Evolutionary conservation across 768 basidiomycete genomes (phyloP), one percentile per base, ranked within the genome.

Genomic region (Thelephora aurantiotincta): DNA sequence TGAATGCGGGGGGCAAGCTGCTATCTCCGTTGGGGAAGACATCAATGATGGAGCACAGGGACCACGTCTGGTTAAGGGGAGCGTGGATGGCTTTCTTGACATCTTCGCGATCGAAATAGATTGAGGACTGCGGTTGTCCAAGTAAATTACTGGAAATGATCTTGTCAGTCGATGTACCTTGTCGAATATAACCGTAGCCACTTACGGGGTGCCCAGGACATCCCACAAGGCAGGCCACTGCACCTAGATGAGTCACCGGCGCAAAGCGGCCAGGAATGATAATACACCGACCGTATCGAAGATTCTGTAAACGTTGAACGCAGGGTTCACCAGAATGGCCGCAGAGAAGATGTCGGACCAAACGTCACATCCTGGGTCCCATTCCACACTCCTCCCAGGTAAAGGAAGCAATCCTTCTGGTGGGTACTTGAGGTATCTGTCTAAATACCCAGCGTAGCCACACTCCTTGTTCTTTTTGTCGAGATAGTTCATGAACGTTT

Each of bases 231-330:
- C 68, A 0, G 82, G 84, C 61, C 66, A 83, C 53, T 68, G 41
- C 9, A 19, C n/a, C n/a, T n/a, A n/a, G n/a, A n/a, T n/a, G 1
- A 33, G n/a, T n/a, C n/a, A n/a, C n/a, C n/a, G n/a, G n/a, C n/a
- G n/a, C n/a, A n/a, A n/a, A n/a, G n/a, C n/a, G n/a, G 1, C 46
- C 20, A 36, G 2, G 7, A 38, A 33, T 3, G 13, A 53, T 26
- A 36, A 11, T 5, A 55, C 71, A 50, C 45, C 18, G 79, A 73
- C 57, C n/a, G n/a, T n/a, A n/a, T n/a, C n/a, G n/a, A n/a, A n/a
- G n/a, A n/a, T n/a, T n/a, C n/a, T n/a, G n/a, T 87, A 88, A 6
- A 84, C 69, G 53, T 87, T 70, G 65, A 87, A 88, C 0, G 79
- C 82, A 0, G 84, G 85, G 55, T 87, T 86, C 52, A 82, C 62